A percentile compares a stretch with the other conserved stretches of the same genome.
Conservation (phyloP, 164 flowering plant species). For the Brasenia schreberi region DNA sequence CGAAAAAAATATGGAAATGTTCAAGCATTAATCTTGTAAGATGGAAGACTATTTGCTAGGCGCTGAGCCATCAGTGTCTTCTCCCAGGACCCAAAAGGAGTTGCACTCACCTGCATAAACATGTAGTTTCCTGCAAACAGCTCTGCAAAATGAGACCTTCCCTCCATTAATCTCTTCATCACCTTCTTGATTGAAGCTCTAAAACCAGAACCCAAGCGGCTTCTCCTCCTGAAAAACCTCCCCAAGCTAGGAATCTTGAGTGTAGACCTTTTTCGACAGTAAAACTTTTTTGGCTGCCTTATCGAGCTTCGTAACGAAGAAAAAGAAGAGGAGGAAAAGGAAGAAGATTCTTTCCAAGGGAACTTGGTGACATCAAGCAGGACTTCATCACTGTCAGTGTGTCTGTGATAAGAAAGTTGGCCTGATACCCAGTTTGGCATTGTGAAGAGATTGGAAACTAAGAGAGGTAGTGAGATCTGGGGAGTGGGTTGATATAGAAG, state of each 20-base stretch:
- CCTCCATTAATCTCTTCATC: constrained; percentile 48
- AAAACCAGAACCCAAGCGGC: constrained; percentile 10
- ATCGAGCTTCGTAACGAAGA: background rate
- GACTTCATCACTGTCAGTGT: background rate
- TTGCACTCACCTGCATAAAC: constrained; percentile 43
- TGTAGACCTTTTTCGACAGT: constrained; percentile 10
- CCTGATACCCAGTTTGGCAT: background rate
- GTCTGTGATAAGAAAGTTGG: background rate
- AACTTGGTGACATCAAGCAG: background rate
- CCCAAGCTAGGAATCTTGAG: constrained; percentile 14
- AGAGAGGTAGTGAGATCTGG: background rate
- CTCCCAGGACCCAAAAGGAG: too few species aligned
- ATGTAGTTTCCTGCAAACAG: constrained; percentile 75
- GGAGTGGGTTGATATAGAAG: background rate
- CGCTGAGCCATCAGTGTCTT: too few species aligned
- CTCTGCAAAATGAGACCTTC: constrained; percentile 51
- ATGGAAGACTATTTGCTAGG: too few species aligned
- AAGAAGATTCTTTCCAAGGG: background rate
- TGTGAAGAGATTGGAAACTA: background rate
- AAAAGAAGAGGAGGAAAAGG: too few species aligned
- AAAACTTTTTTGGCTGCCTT: background rate
- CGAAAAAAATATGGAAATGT: too few species aligned
- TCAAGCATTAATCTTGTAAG: too few species aligned
- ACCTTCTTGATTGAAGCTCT: constrained; percentile 24
- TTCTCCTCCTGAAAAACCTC: constrained; percentile 28